Percentiles rank a stretch among this genome's conserved stretches.
Conservation (phyloP, 257 asterid genomes). For the Penstemon eatonii region DNA sequence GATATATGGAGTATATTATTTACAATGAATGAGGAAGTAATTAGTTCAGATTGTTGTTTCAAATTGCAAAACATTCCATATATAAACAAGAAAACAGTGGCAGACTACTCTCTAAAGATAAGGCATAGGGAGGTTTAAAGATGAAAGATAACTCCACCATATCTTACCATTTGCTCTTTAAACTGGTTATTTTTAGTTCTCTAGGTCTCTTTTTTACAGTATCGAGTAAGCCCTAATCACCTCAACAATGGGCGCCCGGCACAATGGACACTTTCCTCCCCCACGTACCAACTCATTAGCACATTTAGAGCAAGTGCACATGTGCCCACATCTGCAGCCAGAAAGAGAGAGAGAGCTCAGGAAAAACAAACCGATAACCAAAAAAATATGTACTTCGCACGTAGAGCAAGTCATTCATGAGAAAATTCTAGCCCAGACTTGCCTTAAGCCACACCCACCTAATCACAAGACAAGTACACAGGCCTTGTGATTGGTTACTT, state of each 20-base stretch:
- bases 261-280: conserved; percentile 89
- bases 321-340: conserved; percentile 86
- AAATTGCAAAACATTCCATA: conserved; percentile 39
- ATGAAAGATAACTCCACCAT: conserved; percentile 34
- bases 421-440: not conserved
- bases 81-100: conserved; percentile 37
- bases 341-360: conserved; percentile 4
- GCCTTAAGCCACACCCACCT: too few species aligned
- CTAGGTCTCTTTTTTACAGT: conserved; percentile 47
- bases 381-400: not conserved
- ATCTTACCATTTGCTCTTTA: conserved; percentile 18
- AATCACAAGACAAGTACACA: too few species aligned
- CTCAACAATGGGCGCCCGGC: conserved; percentile 93
- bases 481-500: too few species aligned
- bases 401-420: not conserved
- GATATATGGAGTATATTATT: conserved; percentile 33
- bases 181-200: conserved; percentile 20
- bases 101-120: conserved; percentile 38
- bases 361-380: too few species aligned
- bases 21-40: conserved; percentile 51
- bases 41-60: conserved; percentile 38
- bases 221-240: conserved; percentile 93
- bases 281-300: conserved; percentile 83
- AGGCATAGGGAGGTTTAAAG: conserved; percentile 32
- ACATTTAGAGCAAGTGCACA: conserved; percentile 92